A percentile compares a stretch with the other conserved stretches of the same genome.
These are phyloP conservation scores for Macroventuria anomochaeta DNA, from an alignment of 2,329 filamentous ascomycete genomes.

Conservation along the genomic window DNA sequence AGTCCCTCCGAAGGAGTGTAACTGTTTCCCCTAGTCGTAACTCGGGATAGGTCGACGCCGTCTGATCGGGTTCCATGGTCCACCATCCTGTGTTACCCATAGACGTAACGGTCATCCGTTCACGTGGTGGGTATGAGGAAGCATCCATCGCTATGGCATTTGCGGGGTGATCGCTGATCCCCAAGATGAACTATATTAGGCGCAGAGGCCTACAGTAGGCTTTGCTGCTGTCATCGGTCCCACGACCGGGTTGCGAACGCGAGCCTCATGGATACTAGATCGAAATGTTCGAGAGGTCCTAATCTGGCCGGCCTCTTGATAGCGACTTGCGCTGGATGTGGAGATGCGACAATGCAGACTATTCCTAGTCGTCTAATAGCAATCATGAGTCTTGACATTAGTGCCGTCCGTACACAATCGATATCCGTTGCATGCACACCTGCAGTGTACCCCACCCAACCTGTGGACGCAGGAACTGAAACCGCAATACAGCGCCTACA, in stretches of 20 bases:
- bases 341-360: slow-evolving; percentile 3
- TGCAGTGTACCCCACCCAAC: not conserved
- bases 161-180: slow-evolving; percentile 24
- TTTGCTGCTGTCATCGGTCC: slow-evolving; percentile 14
- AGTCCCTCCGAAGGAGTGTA: slow-evolving; percentile 31
- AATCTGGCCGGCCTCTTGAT: not conserved
- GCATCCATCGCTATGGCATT: slow-evolving; percentile 9
- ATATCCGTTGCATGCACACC: slow-evolving; percentile 12
- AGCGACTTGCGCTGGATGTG: not conserved
- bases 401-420: slow-evolving; percentile 1
- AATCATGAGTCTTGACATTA: not conserved
- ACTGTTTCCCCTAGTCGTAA: slow-evolving; percentile 26
- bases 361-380: not conserved
- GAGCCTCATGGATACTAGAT: slow-evolving; percentile 4
- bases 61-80: slow-evolving; percentile 4
- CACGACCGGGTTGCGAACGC: slow-evolving; percentile 6
- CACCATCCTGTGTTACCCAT: slow-evolving; percentile 6
- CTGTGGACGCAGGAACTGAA: slow-evolving; percentile 9
- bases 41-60: slow-evolving; percentile 15
- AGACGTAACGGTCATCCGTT: slow-evolving; percentile 17
- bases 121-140: slow-evolving; percentile 16
- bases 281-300: not conserved
- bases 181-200: slow-evolving; percentile 23
- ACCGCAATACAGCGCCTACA: not conserved
- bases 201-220: slow-evolving; percentile 20